Evolutionary conservation across 106 monocot species (phyloP).

Genomic region (Dendrobium officinale): DNA sequence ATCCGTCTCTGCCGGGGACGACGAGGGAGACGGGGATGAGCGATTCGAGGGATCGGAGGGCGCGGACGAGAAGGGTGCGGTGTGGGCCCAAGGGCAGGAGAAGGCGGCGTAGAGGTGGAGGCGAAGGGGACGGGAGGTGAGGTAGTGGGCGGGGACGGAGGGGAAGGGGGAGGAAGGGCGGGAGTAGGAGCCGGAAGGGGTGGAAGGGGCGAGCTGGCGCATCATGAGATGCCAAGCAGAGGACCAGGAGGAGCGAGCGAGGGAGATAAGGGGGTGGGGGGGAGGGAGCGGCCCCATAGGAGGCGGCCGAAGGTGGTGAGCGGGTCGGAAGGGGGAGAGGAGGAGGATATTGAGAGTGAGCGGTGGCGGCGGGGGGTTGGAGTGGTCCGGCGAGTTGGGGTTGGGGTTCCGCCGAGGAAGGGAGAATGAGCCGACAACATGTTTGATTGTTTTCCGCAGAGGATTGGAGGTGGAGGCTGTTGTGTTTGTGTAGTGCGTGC

Average conservation of each 20-base stretch:
- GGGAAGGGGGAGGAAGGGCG: conserved; percentile 64
- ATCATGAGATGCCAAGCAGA: conserved; percentile 88
- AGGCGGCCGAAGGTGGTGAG: conserved; percentile 55
- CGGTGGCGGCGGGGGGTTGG: not conserved
- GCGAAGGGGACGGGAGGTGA: not conserved
- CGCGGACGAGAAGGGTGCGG: conserved; percentile 73
- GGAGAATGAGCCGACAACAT: conserved; percentile 1
- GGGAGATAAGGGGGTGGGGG: conserved; percentile 58
- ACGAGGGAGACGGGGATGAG: conserved; percentile 46
- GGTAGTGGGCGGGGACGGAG: conserved; percentile 21
- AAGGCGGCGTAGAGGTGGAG: conserved; percentile 81
- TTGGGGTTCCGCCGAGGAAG: not conserved
- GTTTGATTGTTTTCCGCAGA: not conserved
- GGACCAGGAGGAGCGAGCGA: conserved; percentile 76
- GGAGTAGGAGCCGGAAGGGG: conserved; percentile 61
- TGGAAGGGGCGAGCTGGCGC: conserved; percentile 92
- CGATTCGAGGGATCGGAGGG: conserved; percentile 41
- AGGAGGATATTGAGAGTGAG: not conserved
- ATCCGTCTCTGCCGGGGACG: conserved; percentile 51
- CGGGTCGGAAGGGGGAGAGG: conserved; percentile 31
- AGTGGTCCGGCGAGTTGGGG: not conserved
- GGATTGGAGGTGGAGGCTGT: not conserved
- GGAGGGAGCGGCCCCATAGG: conserved; percentile 90
- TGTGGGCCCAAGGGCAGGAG: conserved; percentile 99
- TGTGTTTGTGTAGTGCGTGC: not conserved